Evolutionary conservation across 2,329 filamentous ascomycete genomes (phyloP).

Genomic region (Colletotrichum tofieldiae): DNA sequence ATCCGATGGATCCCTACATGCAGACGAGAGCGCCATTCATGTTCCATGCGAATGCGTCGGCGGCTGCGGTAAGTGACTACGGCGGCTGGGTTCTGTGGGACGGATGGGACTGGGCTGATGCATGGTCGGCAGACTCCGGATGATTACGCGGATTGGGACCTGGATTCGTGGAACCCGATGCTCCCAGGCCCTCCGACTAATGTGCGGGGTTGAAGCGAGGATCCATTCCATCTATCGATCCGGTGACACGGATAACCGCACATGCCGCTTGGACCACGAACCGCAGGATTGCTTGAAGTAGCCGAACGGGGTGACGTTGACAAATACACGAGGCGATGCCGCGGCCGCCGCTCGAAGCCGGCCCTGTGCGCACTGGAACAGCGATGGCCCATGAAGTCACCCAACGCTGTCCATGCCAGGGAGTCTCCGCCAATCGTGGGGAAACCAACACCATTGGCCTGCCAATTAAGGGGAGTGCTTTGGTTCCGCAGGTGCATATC

Average conservation of each 20-base stretch:
- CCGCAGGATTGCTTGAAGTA: neutral
- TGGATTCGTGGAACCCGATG: slow-evolving; percentile 41
- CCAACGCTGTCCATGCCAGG: neutral
- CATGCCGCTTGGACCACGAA: slow-evolving; percentile 9
- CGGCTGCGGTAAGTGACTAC: slow-evolving; percentile 49
- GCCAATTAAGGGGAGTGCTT: slow-evolving; percentile 1
- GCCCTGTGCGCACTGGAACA: neutral
- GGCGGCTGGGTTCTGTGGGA: slow-evolving; percentile 59
- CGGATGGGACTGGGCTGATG: slow-evolving; percentile 54
- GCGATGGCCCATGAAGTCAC: neutral
- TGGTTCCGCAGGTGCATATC: slow-evolving; percentile 7
- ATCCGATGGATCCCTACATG: slow-evolving; percentile 43
- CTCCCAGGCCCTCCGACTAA: slow-evolving; percentile 24
- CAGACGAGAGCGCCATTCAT: slow-evolving; percentile 45
- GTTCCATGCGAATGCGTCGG: slow-evolving; percentile 50
- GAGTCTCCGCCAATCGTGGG: neutral
- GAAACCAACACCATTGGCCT: neutral
- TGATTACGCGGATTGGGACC: slow-evolving; percentile 43
- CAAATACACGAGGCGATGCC: neutral
- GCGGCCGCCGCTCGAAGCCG: neutral
- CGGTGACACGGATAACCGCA: slow-evolving; percentile 14
- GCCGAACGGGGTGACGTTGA: neutral
- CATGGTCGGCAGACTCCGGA: slow-evolving; percentile 42
- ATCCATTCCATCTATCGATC: neutral
- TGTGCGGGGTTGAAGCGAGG: slow-evolving; percentile 16